Base-by-base conservation (phyloP, 352 stramenopile species). In the Phytophthora palmivora region DNA sequence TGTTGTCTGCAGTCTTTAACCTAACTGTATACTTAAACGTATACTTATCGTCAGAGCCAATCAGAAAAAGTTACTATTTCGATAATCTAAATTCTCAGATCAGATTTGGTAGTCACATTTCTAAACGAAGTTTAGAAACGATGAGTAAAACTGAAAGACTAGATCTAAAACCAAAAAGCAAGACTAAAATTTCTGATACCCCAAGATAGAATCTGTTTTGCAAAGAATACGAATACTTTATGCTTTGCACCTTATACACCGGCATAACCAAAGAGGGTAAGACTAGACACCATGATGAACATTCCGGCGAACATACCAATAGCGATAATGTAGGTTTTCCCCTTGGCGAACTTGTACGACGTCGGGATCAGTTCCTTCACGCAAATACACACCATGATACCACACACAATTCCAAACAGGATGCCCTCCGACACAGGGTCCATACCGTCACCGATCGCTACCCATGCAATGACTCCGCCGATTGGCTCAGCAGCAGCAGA, bases 361-460 rank as follows among this genome's bases (percentile, higher is more conserved):
- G 94, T 98, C 12, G 93, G 95, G 19, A 98, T 63, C 7, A 98
- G 66, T 60, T 98, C 92, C 53, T 92, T 91, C 34, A 96, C 54
- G 34, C 82, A 94, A 65, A 98, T 97, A 28, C 90, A 89, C 8
- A 97, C 82, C 95, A 98, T 98, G 77, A 98, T 98, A 24, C 96
- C 96, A 14, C 79, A 84, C 36, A 98, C 93, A 8, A 98, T 38
- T 14, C 92, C 94, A 73, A 98, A 98, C 10, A 98, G 64, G 2
- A 96, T 72, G 1, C 76, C 96, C 74, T 97, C 97, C 68, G 52
- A 41, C 18, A 60, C 46, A 0, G 52, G 37, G 18, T 60, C 52
- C 52, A 60, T 52, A 4, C 52, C 73, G 49, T 91, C 79, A 14
- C 80, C 81, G 46, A 98, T 77, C 26, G 96, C 62, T 0, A 89